Evolutionary conservation across 2,329 filamentous ascomycete genomes (phyloP).

Genomic region (Tolypocladium tundrense): DNA sequence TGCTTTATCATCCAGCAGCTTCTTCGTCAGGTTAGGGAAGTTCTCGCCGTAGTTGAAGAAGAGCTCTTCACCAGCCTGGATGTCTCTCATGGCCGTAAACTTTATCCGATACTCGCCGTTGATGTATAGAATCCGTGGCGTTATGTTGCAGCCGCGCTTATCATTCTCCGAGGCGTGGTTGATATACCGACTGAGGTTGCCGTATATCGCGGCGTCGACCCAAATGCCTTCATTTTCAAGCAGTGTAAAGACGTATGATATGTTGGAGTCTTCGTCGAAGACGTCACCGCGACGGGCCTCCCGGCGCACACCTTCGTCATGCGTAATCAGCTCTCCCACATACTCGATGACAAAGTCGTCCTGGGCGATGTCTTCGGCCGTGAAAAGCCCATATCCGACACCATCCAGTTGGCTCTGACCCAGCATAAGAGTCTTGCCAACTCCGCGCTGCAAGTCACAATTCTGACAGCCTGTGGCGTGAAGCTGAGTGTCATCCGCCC

Average conservation of each 20-base stretch:
- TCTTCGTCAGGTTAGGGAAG: slow-evolving; percentile 48
- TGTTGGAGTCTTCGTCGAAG: slow-evolving; percentile 48
- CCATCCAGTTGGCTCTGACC: slow-evolving; percentile 59
- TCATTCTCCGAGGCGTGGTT: slow-evolving; percentile 56
- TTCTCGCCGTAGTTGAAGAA: slow-evolving; percentile 74
- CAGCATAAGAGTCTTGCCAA: slow-evolving; percentile 54
- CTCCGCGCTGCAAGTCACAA: slow-evolving; percentile 57
- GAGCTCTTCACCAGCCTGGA: slow-evolving; percentile 63
- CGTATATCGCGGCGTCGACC: slow-evolving; percentile 67
- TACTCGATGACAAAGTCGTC: slow-evolving; percentile 77
- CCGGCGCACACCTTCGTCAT: slow-evolving; percentile 58
- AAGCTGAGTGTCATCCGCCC: slow-evolving; percentile 48
- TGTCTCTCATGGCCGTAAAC: slow-evolving; percentile 57
- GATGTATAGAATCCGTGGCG: slow-evolving; percentile 57
- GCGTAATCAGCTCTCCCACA: slow-evolving; percentile 64
- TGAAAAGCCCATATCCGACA: slow-evolving; percentile 67
- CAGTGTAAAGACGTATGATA: slow-evolving; percentile 55
- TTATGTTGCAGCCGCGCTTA: slow-evolving; percentile 48
- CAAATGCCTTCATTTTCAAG: slow-evolving; percentile 51
- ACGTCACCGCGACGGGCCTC: slow-evolving; percentile 50
- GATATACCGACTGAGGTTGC: slow-evolving; percentile 75
- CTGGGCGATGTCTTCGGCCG: slow-evolving; percentile 54
- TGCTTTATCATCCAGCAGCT: slow-evolving; percentile 27
- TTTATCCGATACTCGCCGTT: slow-evolving; percentile 69
- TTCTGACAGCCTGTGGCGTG: slow-evolving; percentile 58